Base-by-base conservation (phyloP, 768 basidiomycete species). In the Cystofilobasidium macerans region DNA sequence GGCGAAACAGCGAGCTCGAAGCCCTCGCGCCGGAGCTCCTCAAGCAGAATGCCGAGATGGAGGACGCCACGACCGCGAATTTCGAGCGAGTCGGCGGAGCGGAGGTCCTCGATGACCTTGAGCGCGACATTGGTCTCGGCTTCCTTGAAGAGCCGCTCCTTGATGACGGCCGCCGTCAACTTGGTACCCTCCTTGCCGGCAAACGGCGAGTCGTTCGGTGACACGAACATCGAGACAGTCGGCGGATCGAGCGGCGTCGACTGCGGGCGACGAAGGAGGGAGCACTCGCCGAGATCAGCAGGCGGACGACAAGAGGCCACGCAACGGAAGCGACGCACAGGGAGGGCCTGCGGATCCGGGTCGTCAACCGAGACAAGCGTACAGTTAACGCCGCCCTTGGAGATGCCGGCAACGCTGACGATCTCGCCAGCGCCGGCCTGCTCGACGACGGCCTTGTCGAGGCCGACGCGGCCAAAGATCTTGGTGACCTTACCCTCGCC, bases 221-320 rank as follows among this genome's bases (percentile, higher is more conserved):
- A 51, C 22, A 68, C 35, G 43, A 68, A 62, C 67, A 68, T 68
- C 1, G 67, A 68, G 45, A 68, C 45, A 12, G 67, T 68, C 30
- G 67, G 67, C n/a, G 67, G 67, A 53, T 68, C 67, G 47, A 68
- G 67, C 4, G 67, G 67, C 8, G 62, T 62, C n/a, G 67, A 68
- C 61, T 67, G 40, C 22, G 6, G 48, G 42, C 6, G 18, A 43
- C 13, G 22, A 5, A 16, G 42, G 13, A 4, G 22, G 9, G 4
- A 18, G 42, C 42, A 43, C 4, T 5, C 42, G 42, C 42, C 12
- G 42, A 43, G 6, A 5, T 43, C 42, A 43, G 18, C 12, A 18
- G 5, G 42, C 12, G 42, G 6, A 43, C 5, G 45, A 9, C 7
- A 20, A 42, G n/a, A 22, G 30, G 35, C 1, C 8, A 22, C 36